Conservation (phyloP, 179 eudicot species). For the Pouteria campechiana region DNA sequence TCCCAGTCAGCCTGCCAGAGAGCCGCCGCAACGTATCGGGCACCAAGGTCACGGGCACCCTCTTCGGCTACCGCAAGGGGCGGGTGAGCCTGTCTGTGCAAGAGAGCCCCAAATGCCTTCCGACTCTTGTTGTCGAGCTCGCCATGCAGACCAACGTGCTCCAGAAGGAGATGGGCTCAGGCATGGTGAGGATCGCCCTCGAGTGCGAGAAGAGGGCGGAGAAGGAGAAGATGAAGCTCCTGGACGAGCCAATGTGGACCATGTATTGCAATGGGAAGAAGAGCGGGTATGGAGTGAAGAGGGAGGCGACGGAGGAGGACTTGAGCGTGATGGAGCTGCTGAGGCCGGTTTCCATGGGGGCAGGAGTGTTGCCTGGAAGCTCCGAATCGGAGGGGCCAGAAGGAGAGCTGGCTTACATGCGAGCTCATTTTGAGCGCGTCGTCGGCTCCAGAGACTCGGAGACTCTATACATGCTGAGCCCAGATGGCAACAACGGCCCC, state of each 20-base stretch:
- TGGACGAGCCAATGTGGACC: constrained; percentile 70
- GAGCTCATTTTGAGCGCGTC: constrained; percentile 73
- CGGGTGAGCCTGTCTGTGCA: constrained; percentile 63
- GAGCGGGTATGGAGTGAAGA: constrained; percentile 46
- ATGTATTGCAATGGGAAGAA: constrained; percentile 88
- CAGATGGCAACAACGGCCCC: constrained; percentile 66
- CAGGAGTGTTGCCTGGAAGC: constrained; percentile 58
- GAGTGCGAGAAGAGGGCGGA: constrained; percentile 67
- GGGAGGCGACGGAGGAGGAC: constrained; percentile 72
- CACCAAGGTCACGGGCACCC: constrained; percentile 44
- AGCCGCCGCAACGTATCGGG: constrained; percentile 9
- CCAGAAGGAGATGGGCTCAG: constrained; percentile 57
- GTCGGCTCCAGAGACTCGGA: constrained; percentile 74
- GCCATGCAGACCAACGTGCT: constrained; percentile 53
- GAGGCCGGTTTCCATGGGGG: constrained; percentile 66
- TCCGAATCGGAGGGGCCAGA: constrained; percentile 44
- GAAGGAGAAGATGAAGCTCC: constrained; percentile 28
- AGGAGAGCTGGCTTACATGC: constrained; percentile 60
- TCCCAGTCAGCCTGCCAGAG: constrained; percentile 31
- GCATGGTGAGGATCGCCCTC: constrained; percentile 79
- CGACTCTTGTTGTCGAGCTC: constrained; percentile 58
- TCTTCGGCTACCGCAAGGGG: constrained; percentile 64
- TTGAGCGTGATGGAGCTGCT: constrained; percentile 65
- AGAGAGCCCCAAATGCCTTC: constrained; percentile 50
- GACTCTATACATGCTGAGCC: constrained; percentile 82